Evolutionary conservation across 192 early-diverging fungal genomes (phyloP).

Genomic region (Umbelopsis sp.): DNA sequence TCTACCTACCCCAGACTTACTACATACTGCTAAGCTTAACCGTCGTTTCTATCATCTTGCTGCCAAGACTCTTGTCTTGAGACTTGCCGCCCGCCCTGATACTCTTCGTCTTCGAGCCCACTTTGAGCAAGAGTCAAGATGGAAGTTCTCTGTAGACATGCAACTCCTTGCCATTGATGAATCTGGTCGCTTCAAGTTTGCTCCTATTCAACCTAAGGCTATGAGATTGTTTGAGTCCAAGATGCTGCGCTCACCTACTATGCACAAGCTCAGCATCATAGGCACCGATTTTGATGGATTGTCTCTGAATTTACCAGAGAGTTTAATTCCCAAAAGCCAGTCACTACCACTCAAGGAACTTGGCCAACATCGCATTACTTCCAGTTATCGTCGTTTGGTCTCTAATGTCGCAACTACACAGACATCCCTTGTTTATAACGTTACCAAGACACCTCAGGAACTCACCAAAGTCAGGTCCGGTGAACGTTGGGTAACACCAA

Average conservation of each 20-base stretch:
- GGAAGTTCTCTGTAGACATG: conserved; percentile 30
- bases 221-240: conserved; percentile 24
- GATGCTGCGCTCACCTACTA: conserved; percentile 14
- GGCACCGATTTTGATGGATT: conserved; percentile 13
- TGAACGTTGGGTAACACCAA: conserved; percentile 21
- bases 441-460: conserved; percentile 5
- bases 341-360: neutral
- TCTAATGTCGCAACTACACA: neutral
- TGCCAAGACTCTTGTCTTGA: neutral
- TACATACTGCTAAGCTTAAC: conserved; percentile 1
- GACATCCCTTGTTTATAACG: conserved; percentile 10
- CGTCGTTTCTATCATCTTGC: neutral
- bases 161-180: conserved; percentile 8
- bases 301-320: conserved; percentile 3
- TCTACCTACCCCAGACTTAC: conserved; percentile 21
- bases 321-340: neutral
- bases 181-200: conserved; percentile 17
- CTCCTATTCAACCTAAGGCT: conserved; percentile 12
- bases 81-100: conserved; percentile 10
- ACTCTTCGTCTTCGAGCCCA: conserved; percentile 19
- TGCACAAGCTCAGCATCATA: conserved; percentile 8
- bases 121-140: conserved; percentile 33
- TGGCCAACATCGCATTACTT: conserved; percentile 3
- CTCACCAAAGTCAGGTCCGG: conserved; percentile 21
- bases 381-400: neutral